These are phyloP conservation scores for Cucurbita argyrosperma DNA, from an alignment of 306 rosid genomes.

Conservation along the genomic window DNA sequence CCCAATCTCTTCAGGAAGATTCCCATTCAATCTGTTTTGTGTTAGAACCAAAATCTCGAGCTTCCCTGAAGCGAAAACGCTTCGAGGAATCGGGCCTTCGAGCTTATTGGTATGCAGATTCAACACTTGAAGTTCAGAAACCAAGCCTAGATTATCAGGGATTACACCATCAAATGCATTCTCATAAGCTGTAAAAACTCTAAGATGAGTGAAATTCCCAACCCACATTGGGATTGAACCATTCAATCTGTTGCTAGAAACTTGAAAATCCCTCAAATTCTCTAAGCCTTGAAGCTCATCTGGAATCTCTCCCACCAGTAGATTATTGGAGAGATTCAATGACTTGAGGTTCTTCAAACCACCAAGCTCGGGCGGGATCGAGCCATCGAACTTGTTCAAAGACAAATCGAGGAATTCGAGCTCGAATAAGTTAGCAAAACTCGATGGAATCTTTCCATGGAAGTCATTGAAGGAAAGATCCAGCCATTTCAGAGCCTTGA, in stretches of 20 bases:
- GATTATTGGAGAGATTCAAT: conserved; percentile 72
- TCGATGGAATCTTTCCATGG: conserved; percentile 58
- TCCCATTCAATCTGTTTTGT: conserved; percentile 43
- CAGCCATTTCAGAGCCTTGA: conserved; percentile 72
- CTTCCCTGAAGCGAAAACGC: conserved; percentile 70
- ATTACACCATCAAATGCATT: conserved; percentile 57
- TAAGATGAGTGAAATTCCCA: conserved; percentile 65
- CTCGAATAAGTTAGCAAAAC: conserved; percentile 51
- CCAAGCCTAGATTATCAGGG: conserved; percentile 63
- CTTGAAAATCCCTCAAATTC: conserved; percentile 59
- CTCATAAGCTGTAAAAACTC: conserved; percentile 83
- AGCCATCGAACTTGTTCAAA: conserved; percentile 65
- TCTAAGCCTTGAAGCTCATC: conserved; percentile 49
- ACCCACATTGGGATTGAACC: conserved; percentile 76
- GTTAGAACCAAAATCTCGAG: conserved; percentile 75
- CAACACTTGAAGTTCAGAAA: conserved; percentile 56
- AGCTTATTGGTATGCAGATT: conserved; percentile 86
- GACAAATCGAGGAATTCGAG: conserved; percentile 87
- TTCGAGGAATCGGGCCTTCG: conserved; percentile 69
- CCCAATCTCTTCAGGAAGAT: conserved; percentile 40
- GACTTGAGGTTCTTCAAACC: conserved; percentile 61
- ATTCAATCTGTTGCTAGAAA: conserved; percentile 67
- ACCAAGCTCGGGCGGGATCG: conserved; percentile 60
- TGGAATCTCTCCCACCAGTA: conserved; percentile 68
- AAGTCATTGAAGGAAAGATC: conserved; percentile 74